Base-by-base conservation (phyloP, 345 rosid genomes). In the Populus euphratica region DNA sequence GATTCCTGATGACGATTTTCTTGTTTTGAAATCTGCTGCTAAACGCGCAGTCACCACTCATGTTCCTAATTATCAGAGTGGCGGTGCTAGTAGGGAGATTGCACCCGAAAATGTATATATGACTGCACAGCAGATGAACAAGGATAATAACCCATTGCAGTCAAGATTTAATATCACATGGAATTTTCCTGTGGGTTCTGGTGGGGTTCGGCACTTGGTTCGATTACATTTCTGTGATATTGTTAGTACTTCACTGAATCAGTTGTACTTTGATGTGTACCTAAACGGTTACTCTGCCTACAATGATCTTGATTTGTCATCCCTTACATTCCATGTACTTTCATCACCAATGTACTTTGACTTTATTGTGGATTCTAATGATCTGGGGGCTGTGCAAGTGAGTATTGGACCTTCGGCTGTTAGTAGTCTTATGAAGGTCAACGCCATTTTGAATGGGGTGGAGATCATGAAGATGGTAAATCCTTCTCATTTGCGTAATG, bases 211-310 rank as follows among this genome's bases (percentile, higher is more conserved):
- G 27, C 88, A 92, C 85, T 70, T 96, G 81, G 86, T 93, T 79
- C 90, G 99, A 59, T 85, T 96, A 88, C 99, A 96, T 89, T 96
- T 96, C 84, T 92, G 97, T 78, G 99, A 95, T 79, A 84, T 95
- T 33, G 90, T 93, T 79, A 95, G 99, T 68, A 1, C 82, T 12
- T 85, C 93, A 2, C 94, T 93, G 73, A 91, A 90, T 70, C 92
- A 89, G 90, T 85, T 93, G 33, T 95, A 92, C 70, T 93, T 95
- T 75, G 81, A 89, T 80, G 96, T 95, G 70, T 95, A 83, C 81
- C 85, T 95, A 54, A 90, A 95, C 49, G 90, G 83, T 14, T 76
- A 72, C 83, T 82, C 86, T 20, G 99, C 94, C 7, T 85, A 78
- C 77, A 88, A 62, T 79, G 92, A 93, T 84, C 82, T 95, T 74